Percentiles rank a stretch among this genome's conserved stretches.
Evolutionary conservation across 2,329 filamentous ascomycete genomes (phyloP).

Genomic region (Colletotrichum musae): DNA sequence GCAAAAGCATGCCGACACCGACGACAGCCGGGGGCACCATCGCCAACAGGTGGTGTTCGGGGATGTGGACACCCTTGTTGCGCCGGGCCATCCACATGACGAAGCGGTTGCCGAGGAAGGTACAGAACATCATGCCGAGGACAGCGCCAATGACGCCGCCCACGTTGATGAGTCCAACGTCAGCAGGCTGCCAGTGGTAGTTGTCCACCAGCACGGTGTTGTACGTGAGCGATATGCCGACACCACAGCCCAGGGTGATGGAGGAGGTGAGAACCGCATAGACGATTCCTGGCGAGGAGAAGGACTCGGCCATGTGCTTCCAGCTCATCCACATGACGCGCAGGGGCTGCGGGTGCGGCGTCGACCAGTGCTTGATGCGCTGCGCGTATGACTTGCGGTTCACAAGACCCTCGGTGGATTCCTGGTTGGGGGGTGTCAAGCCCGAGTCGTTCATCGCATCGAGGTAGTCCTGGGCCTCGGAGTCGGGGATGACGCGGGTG

Average conservation of each 20-base stretch:
- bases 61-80: slow-evolving; percentile 43
- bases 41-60: slow-evolving; percentile 43
- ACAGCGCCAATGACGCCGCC: slow-evolving; percentile 62
- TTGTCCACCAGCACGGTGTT: slow-evolving; percentile 50
- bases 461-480: slow-evolving; percentile 48
- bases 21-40: slow-evolving; percentile 40
- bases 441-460: slow-evolving; percentile 20
- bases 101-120: slow-evolving; percentile 42
- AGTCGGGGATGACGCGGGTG: slow-evolving; percentile 50
- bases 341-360: slow-evolving; percentile 40
- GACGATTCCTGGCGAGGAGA: slow-evolving; percentile 54
- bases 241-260: slow-evolving; percentile 53
- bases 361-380: slow-evolving; percentile 49
- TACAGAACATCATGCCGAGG: slow-evolving; percentile 45
- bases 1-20: slow-evolving; percentile 41
- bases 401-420: not conserved
- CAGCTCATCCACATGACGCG: slow-evolving; percentile 37
- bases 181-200: slow-evolving; percentile 50
- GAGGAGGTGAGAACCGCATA: slow-evolving; percentile 55
- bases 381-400: slow-evolving; percentile 44
- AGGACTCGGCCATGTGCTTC: slow-evolving; percentile 41
- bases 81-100: slow-evolving; percentile 42
- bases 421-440: slow-evolving; percentile 5
- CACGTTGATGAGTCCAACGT: slow-evolving; percentile 62
- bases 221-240: slow-evolving; percentile 56